A percentile compares a stretch with the other conserved stretches of the same genome.
Conservation (phyloP, 495 filamentous ascomycete genomes). For the Neurospora tetraspora region DNA sequence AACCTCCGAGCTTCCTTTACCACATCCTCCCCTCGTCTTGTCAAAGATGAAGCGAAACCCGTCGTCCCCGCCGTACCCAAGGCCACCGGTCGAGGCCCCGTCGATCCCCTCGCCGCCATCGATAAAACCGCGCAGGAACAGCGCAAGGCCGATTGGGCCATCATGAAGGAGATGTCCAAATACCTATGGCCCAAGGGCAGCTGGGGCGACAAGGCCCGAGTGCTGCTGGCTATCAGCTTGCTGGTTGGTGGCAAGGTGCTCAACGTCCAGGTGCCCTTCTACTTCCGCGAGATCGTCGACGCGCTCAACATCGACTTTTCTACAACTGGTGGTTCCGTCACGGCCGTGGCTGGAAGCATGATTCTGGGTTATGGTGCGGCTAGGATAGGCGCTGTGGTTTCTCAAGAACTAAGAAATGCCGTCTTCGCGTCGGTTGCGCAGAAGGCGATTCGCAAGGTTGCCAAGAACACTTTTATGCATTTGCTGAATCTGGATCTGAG, state of each 20-base stretch:
- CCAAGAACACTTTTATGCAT: slow-evolving; percentile 86
- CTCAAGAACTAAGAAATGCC: slow-evolving; percentile 88
- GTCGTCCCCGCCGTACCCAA: neutral
- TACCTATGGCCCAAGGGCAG: slow-evolving; percentile 97
- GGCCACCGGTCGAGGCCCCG: slow-evolving; percentile 1
- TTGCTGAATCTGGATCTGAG: slow-evolving; percentile 79
- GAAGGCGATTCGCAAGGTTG: slow-evolving; percentile 87
- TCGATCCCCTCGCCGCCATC: slow-evolving; percentile 23
- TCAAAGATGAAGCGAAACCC: neutral
- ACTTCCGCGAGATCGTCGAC: slow-evolving; percentile 96
- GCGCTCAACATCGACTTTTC: slow-evolving; percentile 93
- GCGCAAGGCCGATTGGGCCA: slow-evolving; percentile 94
- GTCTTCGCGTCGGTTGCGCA: slow-evolving; percentile 95
- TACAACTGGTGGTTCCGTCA: slow-evolving; percentile 70
- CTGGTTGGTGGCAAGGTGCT: slow-evolving; percentile 87
- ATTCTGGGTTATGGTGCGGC: slow-evolving; percentile 86
- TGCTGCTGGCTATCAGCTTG: slow-evolving; percentile 68
- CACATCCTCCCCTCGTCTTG: slow-evolving; percentile 6
- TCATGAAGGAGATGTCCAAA: slow-evolving; percentile 92
- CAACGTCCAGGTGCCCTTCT: slow-evolving; percentile 97
- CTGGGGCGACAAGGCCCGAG: slow-evolving; percentile 70
- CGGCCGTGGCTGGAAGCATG: slow-evolving; percentile 81
- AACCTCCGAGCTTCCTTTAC: slow-evolving; percentile 14
- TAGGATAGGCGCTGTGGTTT: slow-evolving; percentile 74
- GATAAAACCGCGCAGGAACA: slow-evolving; percentile 68